Evolutionary conservation across 2,329 filamentous ascomycete genomes (phyloP).

Genomic region (Didymella segeticola): DNA sequence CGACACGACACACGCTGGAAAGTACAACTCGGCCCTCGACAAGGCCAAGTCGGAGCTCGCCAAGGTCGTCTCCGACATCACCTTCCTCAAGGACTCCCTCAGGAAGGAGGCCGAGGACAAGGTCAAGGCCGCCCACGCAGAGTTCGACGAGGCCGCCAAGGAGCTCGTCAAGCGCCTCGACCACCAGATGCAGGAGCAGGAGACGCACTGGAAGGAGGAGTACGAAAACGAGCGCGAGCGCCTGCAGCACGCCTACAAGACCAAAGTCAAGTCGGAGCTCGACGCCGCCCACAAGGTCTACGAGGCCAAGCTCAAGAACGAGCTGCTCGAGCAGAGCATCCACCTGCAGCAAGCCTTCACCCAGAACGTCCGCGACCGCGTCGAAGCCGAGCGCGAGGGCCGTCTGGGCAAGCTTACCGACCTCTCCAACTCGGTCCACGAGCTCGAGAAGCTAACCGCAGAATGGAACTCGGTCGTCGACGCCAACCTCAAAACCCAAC

Average conservation of each 20-base stretch:
- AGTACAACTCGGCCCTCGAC: conserved; percentile 77
- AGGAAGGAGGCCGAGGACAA: conserved; percentile 76
- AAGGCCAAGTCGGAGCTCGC: conserved; percentile 86
- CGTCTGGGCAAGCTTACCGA: conserved; percentile 86
- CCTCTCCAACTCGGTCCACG: conserved; percentile 76
- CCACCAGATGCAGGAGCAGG: conserved; percentile 79
- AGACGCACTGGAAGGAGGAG: conserved; percentile 83
- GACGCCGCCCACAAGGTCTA: conserved; percentile 80
- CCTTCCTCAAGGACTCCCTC: conserved; percentile 71
- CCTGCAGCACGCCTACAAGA: conserved; percentile 77
- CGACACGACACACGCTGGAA: conserved; percentile 73
- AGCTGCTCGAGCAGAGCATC: conserved; percentile 88
- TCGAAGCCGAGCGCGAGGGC: conserved; percentile 87
- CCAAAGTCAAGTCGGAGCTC: conserved; percentile 78
- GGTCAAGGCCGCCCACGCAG: conserved; percentile 72
- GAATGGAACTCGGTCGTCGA: conserved; percentile 94
- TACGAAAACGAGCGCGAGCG: conserved; percentile 87
- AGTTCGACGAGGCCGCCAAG: conserved; percentile 86
- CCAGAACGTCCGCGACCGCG: conserved; percentile 76
- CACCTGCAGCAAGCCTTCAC: conserved; percentile 86
- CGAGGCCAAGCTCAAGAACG: conserved; percentile 82
- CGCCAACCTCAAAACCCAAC: conserved; percentile 88
- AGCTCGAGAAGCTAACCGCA: conserved; percentile 85
- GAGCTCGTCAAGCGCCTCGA: conserved; percentile 91
- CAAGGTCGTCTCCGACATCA: conserved; percentile 80